phyloP scores from a whole-genome alignment of 192 early-diverging fungal genomes.

The Dimargaris cristalligena region DNA sequence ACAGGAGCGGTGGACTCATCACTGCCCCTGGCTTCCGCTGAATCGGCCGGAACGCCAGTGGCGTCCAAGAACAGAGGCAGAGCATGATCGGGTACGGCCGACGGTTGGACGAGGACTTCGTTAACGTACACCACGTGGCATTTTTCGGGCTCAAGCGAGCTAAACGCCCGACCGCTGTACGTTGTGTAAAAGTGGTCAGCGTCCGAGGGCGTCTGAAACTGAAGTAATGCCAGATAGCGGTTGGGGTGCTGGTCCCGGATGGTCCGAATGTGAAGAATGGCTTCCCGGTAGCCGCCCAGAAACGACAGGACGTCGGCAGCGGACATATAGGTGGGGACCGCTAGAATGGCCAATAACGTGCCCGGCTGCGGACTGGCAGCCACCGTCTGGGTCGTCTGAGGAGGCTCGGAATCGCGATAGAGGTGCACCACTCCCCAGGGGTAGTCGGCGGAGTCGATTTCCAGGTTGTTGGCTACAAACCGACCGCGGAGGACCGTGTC shows the following conservation, averaged over 20 bases:
- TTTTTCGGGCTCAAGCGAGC: conserved; percentile 69
- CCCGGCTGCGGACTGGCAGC: neutral
- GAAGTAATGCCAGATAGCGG: conserved; percentile 74
- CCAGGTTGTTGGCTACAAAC: neutral
- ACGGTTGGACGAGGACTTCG: conserved; percentile 43
- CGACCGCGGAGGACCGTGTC: neutral
- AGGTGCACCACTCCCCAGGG: conserved; percentile 42
- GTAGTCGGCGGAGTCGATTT: neutral
- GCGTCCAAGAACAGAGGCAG: conserved; percentile 32
- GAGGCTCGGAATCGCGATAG: conserved; percentile 30
- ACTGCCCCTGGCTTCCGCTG: conserved; percentile 13
- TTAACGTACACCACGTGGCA: conserved; percentile 71
- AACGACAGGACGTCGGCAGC: conserved; percentile 80
- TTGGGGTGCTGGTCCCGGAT: conserved; percentile 68
- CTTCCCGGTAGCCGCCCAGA: conserved; percentile 45
- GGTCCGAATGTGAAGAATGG: conserved; percentile 60
- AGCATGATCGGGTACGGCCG: conserved; percentile 37
- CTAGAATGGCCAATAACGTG: conserved; percentile 47
- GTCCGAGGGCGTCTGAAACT: conserved; percentile 41
- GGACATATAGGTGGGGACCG: conserved; percentile 78
- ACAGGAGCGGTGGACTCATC: no score
- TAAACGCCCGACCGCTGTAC: conserved; percentile 76
- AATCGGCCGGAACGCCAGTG: conserved; percentile 15
- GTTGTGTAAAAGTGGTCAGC: conserved; percentile 52
- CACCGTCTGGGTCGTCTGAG: neutral